These are phyloP conservation scores for Lentinula edodes DNA, from an alignment of 768 basidiomycete species.

Conservation along the genomic window DNA sequence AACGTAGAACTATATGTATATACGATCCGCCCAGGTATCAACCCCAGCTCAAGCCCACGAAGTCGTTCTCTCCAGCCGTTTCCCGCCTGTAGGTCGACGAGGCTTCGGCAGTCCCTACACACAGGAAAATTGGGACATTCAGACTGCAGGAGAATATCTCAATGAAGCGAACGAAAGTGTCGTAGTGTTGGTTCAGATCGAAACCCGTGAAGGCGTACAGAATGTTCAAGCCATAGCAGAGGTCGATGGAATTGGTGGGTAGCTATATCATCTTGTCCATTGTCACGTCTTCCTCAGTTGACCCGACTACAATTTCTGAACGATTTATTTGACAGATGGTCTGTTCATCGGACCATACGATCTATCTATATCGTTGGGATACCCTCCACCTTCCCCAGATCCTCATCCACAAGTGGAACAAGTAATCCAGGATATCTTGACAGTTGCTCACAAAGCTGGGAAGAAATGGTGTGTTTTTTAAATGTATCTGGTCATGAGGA, in stretches of 20 bases:
- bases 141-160: slow-evolving; percentile 43
- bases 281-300: background rate
- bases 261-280: slow-evolving; percentile 22
- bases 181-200: slow-evolving; percentile 62
- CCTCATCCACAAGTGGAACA: slow-evolving; percentile 60
- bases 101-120: slow-evolving; percentile 66
- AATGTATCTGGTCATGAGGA: background rate
- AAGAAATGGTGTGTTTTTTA: slow-evolving; percentile 55
- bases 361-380: slow-evolving; percentile 57
- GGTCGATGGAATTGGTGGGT: slow-evolving; percentile 57
- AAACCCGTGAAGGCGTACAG: slow-evolving; percentile 52
- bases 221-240: slow-evolving; percentile 55
- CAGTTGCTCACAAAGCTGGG: slow-evolving; percentile 41
- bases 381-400: slow-evolving; percentile 55
- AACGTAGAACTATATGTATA: background rate
- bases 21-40: slow-evolving; percentile 37
- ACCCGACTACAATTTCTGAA: too few relatives aligned
- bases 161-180: slow-evolving; percentile 48
- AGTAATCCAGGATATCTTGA: slow-evolving; percentile 48
- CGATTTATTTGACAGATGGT: slow-evolving; percentile 27
- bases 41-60: slow-evolving; percentile 52
- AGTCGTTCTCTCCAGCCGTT: slow-evolving; percentile 51
- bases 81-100: slow-evolving; percentile 57
- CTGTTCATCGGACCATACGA: slow-evolving; percentile 68
- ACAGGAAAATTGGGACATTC: slow-evolving; percentile 50